These are phyloP conservation scores for Magnusiomyces sp. DNA, from an alignment of 1,139 yeast genomes.

Conservation along the genomic window DNA sequence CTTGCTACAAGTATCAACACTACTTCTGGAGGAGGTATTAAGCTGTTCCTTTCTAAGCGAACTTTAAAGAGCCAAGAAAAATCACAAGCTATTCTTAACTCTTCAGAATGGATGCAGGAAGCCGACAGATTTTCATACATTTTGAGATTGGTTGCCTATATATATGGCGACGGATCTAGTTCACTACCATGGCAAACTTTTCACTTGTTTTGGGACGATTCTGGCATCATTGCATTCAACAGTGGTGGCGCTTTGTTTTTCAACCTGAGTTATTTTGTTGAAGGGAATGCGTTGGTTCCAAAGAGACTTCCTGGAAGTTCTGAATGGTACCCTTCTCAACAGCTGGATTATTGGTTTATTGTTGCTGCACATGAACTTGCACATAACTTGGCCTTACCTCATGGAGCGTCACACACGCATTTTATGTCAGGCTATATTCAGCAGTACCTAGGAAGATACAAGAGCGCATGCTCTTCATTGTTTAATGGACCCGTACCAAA, in stretches of 20 bases:
- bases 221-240: conserved; percentile 33
- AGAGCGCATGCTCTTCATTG: too few relatives aligned
- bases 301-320: conserved; percentile 15
- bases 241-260: conserved; percentile 30
- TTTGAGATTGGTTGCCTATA: conserved; percentile 2
- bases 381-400: conserved; percentile 32
- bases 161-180: background rate
- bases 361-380: conserved; percentile 37
- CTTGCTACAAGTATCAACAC: background rate
- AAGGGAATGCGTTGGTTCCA: conserved; percentile 14
- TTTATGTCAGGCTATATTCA: conserved; percentile 31
- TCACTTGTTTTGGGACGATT: conserved; percentile 27
- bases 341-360: conserved; percentile 34
- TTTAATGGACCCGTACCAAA: too few relatives aligned
- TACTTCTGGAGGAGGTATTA: background rate
- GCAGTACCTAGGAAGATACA: conserved; percentile 20
- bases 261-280: conserved; percentile 28
- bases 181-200: conserved; percentile 21
- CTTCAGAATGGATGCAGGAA: conserved; percentile 4
- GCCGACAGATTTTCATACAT: conserved; percentile 14
- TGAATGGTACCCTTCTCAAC: conserved; percentile 17
- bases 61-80: background rate
- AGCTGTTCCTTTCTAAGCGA: background rate
- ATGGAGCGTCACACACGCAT: conserved; percentile 34
- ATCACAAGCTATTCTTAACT: background rate